Evolutionary conservation across 345 rosid genomes (phyloP).

Genomic region (Viola odorata): DNA sequence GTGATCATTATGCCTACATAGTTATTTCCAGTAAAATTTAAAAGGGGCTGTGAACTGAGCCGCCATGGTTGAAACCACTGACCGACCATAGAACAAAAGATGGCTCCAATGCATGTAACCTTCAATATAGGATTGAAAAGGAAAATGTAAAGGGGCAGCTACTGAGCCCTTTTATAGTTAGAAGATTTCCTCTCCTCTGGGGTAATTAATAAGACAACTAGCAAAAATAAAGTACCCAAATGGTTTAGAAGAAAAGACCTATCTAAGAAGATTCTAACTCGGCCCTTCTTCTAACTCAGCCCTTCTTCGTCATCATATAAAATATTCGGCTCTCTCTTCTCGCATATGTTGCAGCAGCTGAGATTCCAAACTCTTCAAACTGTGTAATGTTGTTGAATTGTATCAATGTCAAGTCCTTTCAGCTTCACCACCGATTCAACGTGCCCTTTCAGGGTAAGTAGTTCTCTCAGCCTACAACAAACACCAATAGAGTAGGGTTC

Average conservation of each 20-base stretch:
- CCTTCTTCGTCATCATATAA: constrained; percentile 10
- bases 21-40: neutral
- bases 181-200: constrained; percentile 2
- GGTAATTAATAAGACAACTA: neutral
- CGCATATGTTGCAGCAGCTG: neutral
- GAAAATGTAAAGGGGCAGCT: neutral
- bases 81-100: neutral
- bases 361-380: constrained; percentile 23
- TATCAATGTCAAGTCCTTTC: constrained; percentile 77
- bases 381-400: constrained; percentile 80
- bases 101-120: neutral
- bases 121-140: neutral
- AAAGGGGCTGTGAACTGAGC: too few relatives aligned
- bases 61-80: neutral
- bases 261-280: constrained; percentile 2
- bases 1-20: too few relatives aligned
- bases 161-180: neutral
- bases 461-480: constrained; percentile 64
- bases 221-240: neutral
- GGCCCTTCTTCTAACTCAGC: neutral
- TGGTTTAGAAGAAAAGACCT: neutral
- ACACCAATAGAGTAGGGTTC: too few relatives aligned
- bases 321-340: neutral
- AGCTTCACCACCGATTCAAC: constrained; percentile 87
- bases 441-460: constrained; percentile 65